A percentile compares a stretch with the other conserved stretches of the same genome.
Evolutionary conservation across 192 early-diverging fungal genomes (phyloP).

Genomic region (Linderina pennispora): DNA sequence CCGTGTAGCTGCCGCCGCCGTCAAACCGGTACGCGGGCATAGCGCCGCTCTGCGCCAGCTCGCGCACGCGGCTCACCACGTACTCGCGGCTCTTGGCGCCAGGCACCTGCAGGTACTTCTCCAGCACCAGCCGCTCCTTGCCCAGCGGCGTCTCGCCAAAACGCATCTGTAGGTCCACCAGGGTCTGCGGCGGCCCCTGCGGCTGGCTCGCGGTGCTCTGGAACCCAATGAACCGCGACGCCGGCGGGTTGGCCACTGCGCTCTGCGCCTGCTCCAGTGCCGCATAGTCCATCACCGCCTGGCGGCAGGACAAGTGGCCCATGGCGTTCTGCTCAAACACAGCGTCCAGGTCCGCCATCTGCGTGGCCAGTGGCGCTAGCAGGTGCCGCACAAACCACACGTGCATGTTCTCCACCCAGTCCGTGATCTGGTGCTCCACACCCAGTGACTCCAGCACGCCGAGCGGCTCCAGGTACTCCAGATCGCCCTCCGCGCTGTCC

Average conservation of each 20-base stretch:
- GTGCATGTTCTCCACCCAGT: constrained; percentile 44
- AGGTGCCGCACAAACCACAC: constrained; percentile 45
- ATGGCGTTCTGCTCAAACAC: constrained; percentile 36
- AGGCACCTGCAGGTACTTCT: constrained; percentile 43
- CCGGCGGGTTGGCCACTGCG: constrained; percentile 2
- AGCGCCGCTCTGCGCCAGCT: constrained; percentile 35
- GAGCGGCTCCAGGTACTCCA: constrained; percentile 44
- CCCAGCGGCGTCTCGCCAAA: constrained; percentile 35
- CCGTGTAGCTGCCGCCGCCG: constrained; percentile 17
- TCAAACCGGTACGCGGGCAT: constrained; percentile 38
- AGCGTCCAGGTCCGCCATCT: constrained; percentile 37
- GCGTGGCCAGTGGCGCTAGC: constrained; percentile 34
- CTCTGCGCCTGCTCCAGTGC: constrained; percentile 32
- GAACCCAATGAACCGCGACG: constrained; percentile 3
- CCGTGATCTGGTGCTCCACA: constrained; percentile 27
- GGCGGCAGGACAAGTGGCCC: constrained; percentile 36
- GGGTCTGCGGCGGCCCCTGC: constrained; percentile 22
- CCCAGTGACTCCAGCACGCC: constrained; percentile 38
- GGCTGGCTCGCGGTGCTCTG: neutral
- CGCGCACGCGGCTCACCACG: constrained; percentile 33
- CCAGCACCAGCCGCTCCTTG: constrained; percentile 46
- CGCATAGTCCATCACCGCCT: constrained; percentile 20
- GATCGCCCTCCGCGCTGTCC: constrained; percentile 11
- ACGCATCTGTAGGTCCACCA: constrained; percentile 28
- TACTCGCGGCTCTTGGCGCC: constrained; percentile 33